Conservation (phyloP, 108 stramenopile species). For the Hondaea fermentalgiana region DNA sequence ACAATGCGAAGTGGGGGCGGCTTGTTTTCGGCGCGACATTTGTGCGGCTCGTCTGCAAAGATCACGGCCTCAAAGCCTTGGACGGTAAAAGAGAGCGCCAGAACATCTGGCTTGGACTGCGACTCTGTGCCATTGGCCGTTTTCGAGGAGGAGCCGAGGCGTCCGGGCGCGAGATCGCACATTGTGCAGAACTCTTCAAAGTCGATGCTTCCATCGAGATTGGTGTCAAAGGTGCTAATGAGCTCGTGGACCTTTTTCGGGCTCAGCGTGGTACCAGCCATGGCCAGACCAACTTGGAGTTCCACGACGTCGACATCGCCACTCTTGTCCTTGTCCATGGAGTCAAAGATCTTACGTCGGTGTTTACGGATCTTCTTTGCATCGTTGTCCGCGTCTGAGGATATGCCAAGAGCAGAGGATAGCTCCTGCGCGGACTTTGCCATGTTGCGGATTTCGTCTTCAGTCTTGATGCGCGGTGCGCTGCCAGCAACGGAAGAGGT, state of each 20-base stretch:
- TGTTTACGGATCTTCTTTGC: not conserved
- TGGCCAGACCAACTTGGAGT: not conserved
- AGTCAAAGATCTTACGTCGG: not conserved
- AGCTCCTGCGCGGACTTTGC: not conserved
- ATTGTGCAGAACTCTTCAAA: slow-evolving; percentile 6
- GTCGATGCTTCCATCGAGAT: not conserved
- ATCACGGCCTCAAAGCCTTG: not conserved
- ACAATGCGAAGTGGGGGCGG: not conserved
- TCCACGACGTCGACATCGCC: not conserved
- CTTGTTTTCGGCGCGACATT: too few relatives aligned
- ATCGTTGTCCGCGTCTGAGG: not conserved
- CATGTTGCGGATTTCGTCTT: not conserved
- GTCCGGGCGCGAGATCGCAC: not conserved
- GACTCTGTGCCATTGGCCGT: not conserved
- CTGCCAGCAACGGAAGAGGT: not conserved
- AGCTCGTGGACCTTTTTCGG: not conserved
- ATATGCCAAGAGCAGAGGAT: not conserved
- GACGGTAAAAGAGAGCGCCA: not conserved
- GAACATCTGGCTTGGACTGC: not conserved
- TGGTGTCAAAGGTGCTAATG: not conserved
- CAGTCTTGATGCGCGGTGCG: not conserved
- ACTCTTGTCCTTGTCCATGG: not conserved
- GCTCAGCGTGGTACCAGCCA: not conserved
- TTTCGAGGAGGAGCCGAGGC: not conserved
- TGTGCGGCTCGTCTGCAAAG: not conserved